Percentiles rank a stretch among this genome's conserved stretches.
Evolutionary conservation across 352 stramenopile genomes (phyloP).

Genomic region (Peronospora belbahrii): DNA sequence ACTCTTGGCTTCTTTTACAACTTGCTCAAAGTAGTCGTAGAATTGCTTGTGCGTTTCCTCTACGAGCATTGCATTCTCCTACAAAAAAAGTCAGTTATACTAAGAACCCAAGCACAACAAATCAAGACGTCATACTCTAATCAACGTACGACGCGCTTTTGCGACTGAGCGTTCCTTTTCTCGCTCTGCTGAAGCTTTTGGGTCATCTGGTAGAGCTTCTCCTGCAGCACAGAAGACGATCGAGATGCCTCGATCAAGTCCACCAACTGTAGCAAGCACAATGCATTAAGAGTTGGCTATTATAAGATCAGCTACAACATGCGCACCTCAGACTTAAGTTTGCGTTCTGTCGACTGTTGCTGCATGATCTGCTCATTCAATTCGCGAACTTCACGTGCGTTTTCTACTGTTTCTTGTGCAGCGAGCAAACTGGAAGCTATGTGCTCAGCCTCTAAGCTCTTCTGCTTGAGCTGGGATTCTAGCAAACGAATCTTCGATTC

Average conservation of each 20-base stretch:
- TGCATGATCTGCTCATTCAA: conserved; percentile 57
- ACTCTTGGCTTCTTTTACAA: conserved; percentile 43
- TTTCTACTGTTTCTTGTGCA: conserved; percentile 42
- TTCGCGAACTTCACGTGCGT: conserved; percentile 35
- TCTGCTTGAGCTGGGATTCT: conserved; percentile 53
- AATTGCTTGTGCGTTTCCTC: conserved; percentile 41
- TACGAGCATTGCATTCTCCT: conserved; percentile 36
- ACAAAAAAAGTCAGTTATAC: conserved; percentile 5
- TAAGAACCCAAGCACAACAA: neutral
- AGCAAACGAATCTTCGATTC: conserved; percentile 64
- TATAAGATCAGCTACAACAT: neutral
- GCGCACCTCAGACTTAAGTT: conserved; percentile 64
- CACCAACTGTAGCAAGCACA: conserved; percentile 33
- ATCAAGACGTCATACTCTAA: neutral
- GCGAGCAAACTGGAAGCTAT: conserved; percentile 35
- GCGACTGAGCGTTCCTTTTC: conserved; percentile 33
- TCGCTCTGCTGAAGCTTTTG: conserved; percentile 53
- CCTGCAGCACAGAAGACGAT: conserved; percentile 47
- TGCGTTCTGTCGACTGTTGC: conserved; percentile 49
- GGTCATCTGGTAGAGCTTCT: conserved; percentile 47
- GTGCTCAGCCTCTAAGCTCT: conserved; percentile 44
- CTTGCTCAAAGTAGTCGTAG: conserved; percentile 37
- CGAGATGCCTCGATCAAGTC: conserved; percentile 62
- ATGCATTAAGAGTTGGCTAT: neutral
- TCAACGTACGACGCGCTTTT: conserved; percentile 44